phyloP scores from a whole-genome alignment of 345 rosid genomes.

The Leavenworthia alabamica region DNA sequence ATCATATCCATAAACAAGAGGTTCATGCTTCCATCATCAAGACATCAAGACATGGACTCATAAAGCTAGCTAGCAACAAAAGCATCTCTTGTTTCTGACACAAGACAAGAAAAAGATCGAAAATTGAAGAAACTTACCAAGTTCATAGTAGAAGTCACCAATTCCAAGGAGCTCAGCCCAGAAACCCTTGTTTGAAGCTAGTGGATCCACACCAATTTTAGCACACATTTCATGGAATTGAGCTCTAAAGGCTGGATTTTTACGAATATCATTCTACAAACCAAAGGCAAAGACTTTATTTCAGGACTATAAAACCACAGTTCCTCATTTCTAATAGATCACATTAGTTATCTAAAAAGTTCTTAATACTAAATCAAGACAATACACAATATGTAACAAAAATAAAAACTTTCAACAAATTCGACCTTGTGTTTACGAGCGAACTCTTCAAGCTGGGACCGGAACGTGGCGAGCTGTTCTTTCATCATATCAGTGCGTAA shows the following conservation, averaged over 20 bases:
- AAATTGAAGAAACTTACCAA: conserved; percentile 37
- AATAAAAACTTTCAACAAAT: background rate
- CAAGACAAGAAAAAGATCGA: background rate
- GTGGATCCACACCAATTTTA: conserved; percentile 91
- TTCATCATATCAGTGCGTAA: conserved; percentile 84
- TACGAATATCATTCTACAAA: conserved; percentile 79
- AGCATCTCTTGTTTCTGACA: background rate
- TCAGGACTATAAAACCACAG: background rate
- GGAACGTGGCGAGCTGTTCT: conserved; percentile 88
- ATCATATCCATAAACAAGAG: background rate
- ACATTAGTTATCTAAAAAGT: background rate
- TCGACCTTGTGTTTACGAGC: conserved; percentile 90
- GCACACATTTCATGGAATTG: conserved; percentile 97
- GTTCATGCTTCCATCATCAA: too few species aligned
- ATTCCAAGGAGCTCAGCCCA: conserved; percentile 98
- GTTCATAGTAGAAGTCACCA: conserved; percentile 94
- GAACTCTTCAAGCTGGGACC: conserved; percentile 81
- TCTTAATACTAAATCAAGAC: background rate
- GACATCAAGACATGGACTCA: background rate
- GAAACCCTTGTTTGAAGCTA: conserved; percentile 90
- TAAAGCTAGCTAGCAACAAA: background rate
- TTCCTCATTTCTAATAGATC: background rate
- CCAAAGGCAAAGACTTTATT: background rate
- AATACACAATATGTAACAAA: background rate
- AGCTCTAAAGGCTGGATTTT: conserved; percentile 78